Evolutionary conservation across 2,329 filamentous ascomycete species (phyloP).

Genomic region (Colletotrichum orchidophilum): DNA sequence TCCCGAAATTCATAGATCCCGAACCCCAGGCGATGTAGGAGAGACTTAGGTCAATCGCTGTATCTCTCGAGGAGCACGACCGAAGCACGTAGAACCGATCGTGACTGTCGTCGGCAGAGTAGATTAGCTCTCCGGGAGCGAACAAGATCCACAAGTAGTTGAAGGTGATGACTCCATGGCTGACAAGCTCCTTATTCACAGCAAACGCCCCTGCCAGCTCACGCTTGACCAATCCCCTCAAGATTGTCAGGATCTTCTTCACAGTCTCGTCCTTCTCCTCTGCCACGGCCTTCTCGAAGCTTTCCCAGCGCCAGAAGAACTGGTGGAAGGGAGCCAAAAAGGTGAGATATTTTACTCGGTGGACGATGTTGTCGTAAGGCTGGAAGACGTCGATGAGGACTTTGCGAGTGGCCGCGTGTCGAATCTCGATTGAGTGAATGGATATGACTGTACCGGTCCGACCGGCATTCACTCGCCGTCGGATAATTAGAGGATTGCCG

Average conservation of each 20-base stretch:
- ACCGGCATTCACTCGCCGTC: conserved; percentile 32
- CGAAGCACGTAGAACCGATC: conserved; percentile 48
- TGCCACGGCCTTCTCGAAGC: conserved; percentile 35
- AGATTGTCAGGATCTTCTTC: conserved; percentile 30
- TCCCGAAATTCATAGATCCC: conserved; percentile 53
- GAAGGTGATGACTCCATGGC: conserved; percentile 62
- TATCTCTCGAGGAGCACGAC: conserved; percentile 42
- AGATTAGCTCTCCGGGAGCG: conserved; percentile 54
- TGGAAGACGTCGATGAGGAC: conserved; percentile 37
- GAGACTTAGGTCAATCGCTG: conserved; percentile 48
- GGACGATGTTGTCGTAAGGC: conserved; percentile 29
- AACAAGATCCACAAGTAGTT: conserved; percentile 63
- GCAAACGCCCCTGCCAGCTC: conserved; percentile 63
- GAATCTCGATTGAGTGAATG: conserved; percentile 37
- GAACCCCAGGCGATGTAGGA: conserved; percentile 55
- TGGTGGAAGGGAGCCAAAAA: conserved; percentile 36
- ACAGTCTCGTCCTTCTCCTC: conserved; percentile 29
- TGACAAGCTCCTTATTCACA: conserved; percentile 58
- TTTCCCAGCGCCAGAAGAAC: conserved; percentile 38
- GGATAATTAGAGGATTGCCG: conserved; percentile 33
- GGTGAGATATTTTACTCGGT: conserved; percentile 31
- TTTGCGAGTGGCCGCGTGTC: conserved; percentile 34
- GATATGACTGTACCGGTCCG: conserved; percentile 28
- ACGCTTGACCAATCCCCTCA: conserved; percentile 51
- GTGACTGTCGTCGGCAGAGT: conserved; percentile 48